A percentile compares a stretch with the other conserved stretches of the same genome.
Evolutionary conservation across 2,329 filamentous ascomycete species (phyloP).

Genomic region (Aureobasidium sp.): DNA sequence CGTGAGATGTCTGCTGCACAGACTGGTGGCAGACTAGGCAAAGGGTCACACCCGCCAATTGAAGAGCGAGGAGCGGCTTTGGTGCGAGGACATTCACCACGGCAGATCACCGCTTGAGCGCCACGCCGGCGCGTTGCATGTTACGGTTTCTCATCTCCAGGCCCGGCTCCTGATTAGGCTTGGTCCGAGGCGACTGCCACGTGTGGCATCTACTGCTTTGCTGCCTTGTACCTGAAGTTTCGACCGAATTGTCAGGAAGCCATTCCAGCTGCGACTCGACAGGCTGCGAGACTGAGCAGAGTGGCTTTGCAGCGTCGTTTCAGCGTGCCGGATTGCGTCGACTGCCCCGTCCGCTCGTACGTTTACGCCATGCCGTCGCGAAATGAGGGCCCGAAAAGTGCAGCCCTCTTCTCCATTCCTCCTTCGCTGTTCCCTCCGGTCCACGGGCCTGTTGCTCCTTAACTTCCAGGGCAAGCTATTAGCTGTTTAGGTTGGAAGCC

Average conservation of each 20-base stretch:
- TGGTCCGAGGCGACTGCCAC: constrained; percentile 12
- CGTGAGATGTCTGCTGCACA: constrained; percentile 12
- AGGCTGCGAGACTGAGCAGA: not conserved
- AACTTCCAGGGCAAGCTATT: not conserved
- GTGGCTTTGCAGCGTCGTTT: constrained; percentile 3
- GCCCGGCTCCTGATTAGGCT: constrained; percentile 6
- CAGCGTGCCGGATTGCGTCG: not conserved
- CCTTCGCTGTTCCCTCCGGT: constrained; percentile 4
- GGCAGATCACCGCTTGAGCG: constrained; percentile 11
- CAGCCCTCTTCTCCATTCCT: not conserved
- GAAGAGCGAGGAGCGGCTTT: not conserved
- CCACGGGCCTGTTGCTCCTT: not conserved
- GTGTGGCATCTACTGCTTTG: not conserved
- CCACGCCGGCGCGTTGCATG: constrained; percentile 7
- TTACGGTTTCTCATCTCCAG: constrained; percentile 3
- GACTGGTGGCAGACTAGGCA: not conserved
- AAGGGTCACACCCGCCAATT: not conserved
- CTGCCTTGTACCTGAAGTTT: not conserved
- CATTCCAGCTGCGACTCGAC: not conserved
- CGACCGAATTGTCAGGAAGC: not conserved
- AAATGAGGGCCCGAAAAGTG: not conserved
- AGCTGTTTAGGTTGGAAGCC: not conserved
- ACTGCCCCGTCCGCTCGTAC: not conserved
- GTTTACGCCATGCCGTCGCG: constrained; percentile 5
- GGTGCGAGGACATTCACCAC: not conserved